Percentiles rank a stretch among this genome's conserved stretches.
Conservation (phyloP, 495 filamentous ascomycete species). For the Oleoguttula mirabilis region DNA sequence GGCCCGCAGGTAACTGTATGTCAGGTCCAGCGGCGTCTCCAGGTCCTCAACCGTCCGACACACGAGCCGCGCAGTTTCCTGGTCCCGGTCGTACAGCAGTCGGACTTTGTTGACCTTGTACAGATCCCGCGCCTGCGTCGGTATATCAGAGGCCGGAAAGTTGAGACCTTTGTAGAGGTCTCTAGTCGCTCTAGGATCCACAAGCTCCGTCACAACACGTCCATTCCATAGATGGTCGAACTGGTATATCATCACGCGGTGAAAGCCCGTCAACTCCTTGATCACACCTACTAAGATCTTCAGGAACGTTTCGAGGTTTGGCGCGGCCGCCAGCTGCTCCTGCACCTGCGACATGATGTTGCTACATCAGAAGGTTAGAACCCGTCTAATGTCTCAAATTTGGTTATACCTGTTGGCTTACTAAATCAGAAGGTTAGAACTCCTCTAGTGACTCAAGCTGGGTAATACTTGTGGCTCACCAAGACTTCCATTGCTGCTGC, state of each 20-base stretch:
- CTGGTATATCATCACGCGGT: slow-evolving; percentile 88
- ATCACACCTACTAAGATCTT: slow-evolving; percentile 64
- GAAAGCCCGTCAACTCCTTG: slow-evolving; percentile 84
- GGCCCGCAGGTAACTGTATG: slow-evolving; percentile 71
- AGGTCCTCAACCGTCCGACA: slow-evolving; percentile 69
- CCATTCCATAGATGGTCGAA: slow-evolving; percentile 79
- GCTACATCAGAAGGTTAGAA: no score
- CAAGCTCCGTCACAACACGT: slow-evolving; percentile 73
- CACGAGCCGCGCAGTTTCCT: slow-evolving; percentile 66
- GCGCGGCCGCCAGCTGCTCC: slow-evolving; percentile 59
- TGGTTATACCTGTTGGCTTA: no score
- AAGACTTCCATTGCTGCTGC: slow-evolving; percentile 89
- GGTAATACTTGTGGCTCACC: no score
- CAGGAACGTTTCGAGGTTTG: slow-evolving; percentile 53
- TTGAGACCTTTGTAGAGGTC: slow-evolving; percentile 83
- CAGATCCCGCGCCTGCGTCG: slow-evolving; percentile 70
- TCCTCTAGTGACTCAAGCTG: no score
- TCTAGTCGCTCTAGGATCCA: slow-evolving; percentile 66
- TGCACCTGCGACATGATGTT: slow-evolving; percentile 83
- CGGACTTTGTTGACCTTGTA: slow-evolving; percentile 74
- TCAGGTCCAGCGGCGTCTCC: slow-evolving; percentile 70
- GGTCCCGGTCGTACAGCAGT: slow-evolving; percentile 64
- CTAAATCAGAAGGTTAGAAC: no score
- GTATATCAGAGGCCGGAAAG: slow-evolving; percentile 87
- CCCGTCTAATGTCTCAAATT: no score